A percentile compares a stretch with the other conserved stretches of the same genome.
Evolutionary conservation across 768 basidiomycete species (phyloP).

Genomic region (Amanita rubescens): DNA sequence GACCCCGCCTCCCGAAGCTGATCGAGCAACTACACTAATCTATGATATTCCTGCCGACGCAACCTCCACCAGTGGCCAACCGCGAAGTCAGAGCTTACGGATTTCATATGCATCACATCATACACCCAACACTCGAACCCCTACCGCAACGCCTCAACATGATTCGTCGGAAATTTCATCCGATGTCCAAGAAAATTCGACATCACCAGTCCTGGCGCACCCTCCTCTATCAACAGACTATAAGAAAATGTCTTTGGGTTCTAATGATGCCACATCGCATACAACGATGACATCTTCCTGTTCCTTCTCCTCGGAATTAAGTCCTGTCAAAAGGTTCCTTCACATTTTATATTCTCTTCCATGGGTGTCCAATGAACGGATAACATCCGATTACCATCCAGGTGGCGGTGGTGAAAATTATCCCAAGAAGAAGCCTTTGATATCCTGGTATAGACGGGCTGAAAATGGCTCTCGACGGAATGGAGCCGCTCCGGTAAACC

Average conservation of each 20-base stretch:
- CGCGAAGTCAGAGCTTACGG: conserved; percentile 6
- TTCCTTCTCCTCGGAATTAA: conserved; percentile 28
- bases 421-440: conserved; percentile 20
- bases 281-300: conserved; percentile 17
- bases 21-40: conserved; percentile 7
- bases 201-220: conserved; percentile 23
- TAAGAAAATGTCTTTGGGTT: conserved; percentile 25
- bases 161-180: background rate
- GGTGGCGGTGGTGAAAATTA: conserved; percentile 16
- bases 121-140: conserved; percentile 1
- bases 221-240: conserved; percentile 29
- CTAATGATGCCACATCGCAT: conserved; percentile 18
- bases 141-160: conserved; percentile 6
- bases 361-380: conserved; percentile 37
- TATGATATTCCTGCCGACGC: conserved; percentile 7
- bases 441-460: conserved; percentile 26
- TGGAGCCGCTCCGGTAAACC: conserved; percentile 22
- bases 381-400: conserved; percentile 40
- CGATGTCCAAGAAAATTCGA: conserved; percentile 7
- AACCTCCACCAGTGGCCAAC: conserved; percentile 2
- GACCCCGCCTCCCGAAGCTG: conserved; percentile 5
- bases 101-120: conserved; percentile 8
- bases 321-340: conserved; percentile 36
- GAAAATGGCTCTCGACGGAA: conserved; percentile 15
- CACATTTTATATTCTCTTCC: conserved; percentile 35